Conservation (phyloP, 345 rosid species). For the Eucalyptus guilfoylei region DNA sequence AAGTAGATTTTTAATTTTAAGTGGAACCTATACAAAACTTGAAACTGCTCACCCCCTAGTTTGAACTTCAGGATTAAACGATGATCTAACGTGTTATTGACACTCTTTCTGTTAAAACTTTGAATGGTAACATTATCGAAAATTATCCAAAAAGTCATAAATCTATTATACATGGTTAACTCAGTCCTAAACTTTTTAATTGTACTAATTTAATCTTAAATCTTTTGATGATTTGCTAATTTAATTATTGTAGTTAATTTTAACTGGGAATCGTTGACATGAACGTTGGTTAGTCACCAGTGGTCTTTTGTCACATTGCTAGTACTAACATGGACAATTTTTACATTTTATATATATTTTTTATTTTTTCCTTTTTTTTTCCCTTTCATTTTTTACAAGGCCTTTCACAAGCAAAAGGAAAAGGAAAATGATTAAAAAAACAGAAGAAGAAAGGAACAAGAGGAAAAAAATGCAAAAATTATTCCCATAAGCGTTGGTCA, state of each 20-base stretch:
- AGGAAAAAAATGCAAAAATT: too few species aligned
- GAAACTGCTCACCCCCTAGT: too few species aligned
- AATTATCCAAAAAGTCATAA: too few species aligned
- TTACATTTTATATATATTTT: background rate
- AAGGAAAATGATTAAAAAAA: too few species aligned
- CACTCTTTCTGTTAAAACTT: background rate
- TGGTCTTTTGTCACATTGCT: background rate
- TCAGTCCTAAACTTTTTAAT: too few species aligned
- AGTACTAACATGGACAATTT: background rate
- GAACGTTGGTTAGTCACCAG: accelerated
- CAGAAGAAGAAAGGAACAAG: too few species aligned
- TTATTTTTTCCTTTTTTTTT: too few species aligned
- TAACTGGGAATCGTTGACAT: background rate
- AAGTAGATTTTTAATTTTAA: too few species aligned
- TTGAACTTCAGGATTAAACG: background rate
- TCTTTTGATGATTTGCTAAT: too few species aligned
- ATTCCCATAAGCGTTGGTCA: background rate
- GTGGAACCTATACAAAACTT: too few species aligned
- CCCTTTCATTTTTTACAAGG: background rate
- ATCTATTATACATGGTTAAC: too few species aligned
- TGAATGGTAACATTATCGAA: background rate
- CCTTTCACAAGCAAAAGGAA: background rate
- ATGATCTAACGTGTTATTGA: background rate
- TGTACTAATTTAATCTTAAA: background rate
- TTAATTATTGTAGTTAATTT: background rate